Evolutionary conservation across 306 rosid genomes (phyloP), one percentile per base, ranked within the genome.

Genomic region (Amphicarpaea edgeworthii): DNA sequence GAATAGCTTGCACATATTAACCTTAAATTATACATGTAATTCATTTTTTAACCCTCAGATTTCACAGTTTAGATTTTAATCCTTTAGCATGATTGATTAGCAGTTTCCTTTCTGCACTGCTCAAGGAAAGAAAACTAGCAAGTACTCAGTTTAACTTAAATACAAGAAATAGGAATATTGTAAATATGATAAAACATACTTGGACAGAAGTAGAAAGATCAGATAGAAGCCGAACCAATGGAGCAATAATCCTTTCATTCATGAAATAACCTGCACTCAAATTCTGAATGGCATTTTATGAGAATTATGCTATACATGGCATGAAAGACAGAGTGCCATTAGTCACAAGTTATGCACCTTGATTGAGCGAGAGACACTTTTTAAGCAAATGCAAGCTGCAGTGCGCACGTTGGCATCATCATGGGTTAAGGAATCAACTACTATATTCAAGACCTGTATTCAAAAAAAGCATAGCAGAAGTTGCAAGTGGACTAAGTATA

Each of bases 321-420:
- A 65, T 12, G 34, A 55, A 55, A 21, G 34, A 20, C 38, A 68
- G n/a, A 77, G 77, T 73, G 62, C 10, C 67, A 77, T 21, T 15
- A 41, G 50, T 50, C 41, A 47, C 76, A 67, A 38, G 76, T 61
- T 43, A 64, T 88, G 84, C 53, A 95, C 97, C 97, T 90, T 90
- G 87, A 95, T 78, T 81, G 98, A 95, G 78, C 96, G 95, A 38
- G 97, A 92, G 72, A 84, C 89, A 78, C 85, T 87, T 95, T 81
- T 90, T 81, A 95, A 81, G 92, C 96, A 95, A 84, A 87, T 83
- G 87, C 98, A 95, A 80, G 96, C 98, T 45, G 97, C 97, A 37
- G 65, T 73, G 26, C 95, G 97, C 53, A 95, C 85, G 38, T 73
- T 83, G 75, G 85, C 77, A 66, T 85, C 89, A 72, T 90, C 92